Evolutionary conservation across 169 alveolate species (phyloP), one percentile per base, ranked within the genome.

Genomic region (Eimeria falciformis): DNA sequence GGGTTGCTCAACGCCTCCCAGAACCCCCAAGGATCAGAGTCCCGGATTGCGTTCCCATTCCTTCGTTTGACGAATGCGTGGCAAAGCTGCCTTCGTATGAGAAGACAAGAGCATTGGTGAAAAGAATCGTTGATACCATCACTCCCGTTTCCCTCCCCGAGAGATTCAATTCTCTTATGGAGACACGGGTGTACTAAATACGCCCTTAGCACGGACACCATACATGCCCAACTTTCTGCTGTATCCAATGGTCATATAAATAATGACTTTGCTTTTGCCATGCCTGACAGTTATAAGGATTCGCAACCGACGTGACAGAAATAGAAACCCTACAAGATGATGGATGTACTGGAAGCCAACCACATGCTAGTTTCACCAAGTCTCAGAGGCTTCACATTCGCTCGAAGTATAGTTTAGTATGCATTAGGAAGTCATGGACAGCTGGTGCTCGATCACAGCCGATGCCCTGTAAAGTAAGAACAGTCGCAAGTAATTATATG

Each of bases 41-140:
- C 25, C 88, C 88, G 37, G 88, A 50, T 50, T 29, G 25, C 88
- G 88, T 79, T 46, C n/a, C n/a, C n/a, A n/a, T n/a, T 11, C 88
- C 88, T 50, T 40, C 88, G 27, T 43, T 79, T 37, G 71, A 79
- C 53, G 88, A 53, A 79, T 53, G 88, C 88, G 88, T 79, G 29
- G 88, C 88, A 18, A 79, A 79, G 88, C 88, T 79, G 88, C 88
- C 71, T 58, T 53, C 88, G 5, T 79, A 79, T 55, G 88, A 79
- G 73, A 79, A 53, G 45, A 79, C 71, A 79, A 53, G 73, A 53
- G 58, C 88, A 50, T 79, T 79, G n/a, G 88, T 79, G 25, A 79
- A 53, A 71, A 43, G 88, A 43, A 29, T 79, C 53, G 68, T 79
- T 37, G 88, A 79, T 43, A 23, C 73, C 5, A 3, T 79, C 29